A percentile compares a stretch with the other conserved stretches of the same genome.
Conservation (phyloP, 306 rosid species). For the Cucumis hystrix region DNA sequence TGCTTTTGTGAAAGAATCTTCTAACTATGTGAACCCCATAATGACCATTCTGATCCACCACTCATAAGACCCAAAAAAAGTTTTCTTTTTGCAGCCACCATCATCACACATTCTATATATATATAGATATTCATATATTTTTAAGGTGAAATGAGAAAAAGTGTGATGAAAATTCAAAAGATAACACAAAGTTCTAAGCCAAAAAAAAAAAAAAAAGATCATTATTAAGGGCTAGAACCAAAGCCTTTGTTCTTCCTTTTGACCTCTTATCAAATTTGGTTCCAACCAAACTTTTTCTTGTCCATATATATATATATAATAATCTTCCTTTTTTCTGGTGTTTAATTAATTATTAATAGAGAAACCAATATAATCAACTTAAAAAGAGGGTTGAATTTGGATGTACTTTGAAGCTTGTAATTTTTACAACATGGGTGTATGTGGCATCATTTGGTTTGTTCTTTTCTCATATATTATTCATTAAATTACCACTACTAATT, state of each 20-base stretch:
- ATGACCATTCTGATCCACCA: conserved; percentile 10
- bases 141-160: background rate
- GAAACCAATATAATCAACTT: background rate
- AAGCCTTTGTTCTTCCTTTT: background rate
- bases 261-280: too few relatives aligned
- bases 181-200: background rate
- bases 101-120: background rate
- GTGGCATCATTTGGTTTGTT: background rate
- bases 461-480: too few relatives aligned
- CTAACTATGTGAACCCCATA: conserved; percentile 26
- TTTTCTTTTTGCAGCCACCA: background rate
- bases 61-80: too few relatives aligned
- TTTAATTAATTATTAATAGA: background rate
- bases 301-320: background rate
- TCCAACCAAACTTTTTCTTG: background rate
- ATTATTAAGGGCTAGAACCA: background rate
- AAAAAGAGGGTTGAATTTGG: background rate
- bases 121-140: background rate
- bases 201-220: background rate
- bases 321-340: too few relatives aligned
- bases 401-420: background rate
- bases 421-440: background rate
- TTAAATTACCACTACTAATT: too few relatives aligned
- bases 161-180: background rate
- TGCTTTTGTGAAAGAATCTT: conserved; percentile 56